Evolutionary conservation across 1,284 basidiomycete species (phyloP), one percentile per base, ranked within the genome.

Genomic region (Irpex sp.): DNA sequence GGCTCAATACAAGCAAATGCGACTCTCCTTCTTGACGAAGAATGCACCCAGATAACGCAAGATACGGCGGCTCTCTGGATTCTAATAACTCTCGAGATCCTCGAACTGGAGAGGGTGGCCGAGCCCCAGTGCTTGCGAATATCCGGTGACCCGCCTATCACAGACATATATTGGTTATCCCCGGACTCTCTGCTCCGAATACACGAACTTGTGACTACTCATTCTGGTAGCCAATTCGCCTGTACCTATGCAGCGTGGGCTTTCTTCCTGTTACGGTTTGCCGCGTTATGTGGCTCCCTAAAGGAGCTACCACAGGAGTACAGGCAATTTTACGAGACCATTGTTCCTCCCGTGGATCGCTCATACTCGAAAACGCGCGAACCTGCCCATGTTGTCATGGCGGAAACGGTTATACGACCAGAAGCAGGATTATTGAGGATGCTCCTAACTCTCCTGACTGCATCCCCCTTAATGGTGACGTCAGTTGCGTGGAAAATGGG

Each of bases 171-270:
- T 67, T 81, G 79, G 58, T 68, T 83, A 7, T 84, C 84, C 33
- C 85, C 88, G 0, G 77, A 80, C 2, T 79, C 81, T 13, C 74
- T 93, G 47, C 77, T 79, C 64, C 76, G 77, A 59, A 82, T 92
- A 64, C 90, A 94, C 70, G 79, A 87, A 50, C 75, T 89, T 15
- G 83, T 95, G 56, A 79, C 81, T 3, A 77, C 79, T 8, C 72
- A 87, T 67, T 71, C 79, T 17, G 81, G 85, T 63, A 83, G 83
- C 63, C 84, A 88, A 65, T 86, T 86, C 67, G 83, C 84, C 0
- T 88, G 88, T 68, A 81, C 87, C 8, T 89, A 90, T 66, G 79
- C 94, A 9, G 88, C 86, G 0, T 95, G 93, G 92, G 81, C 92
- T 0, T 90, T 88, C 70, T 83, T 94, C 0, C 81, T 95, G 3